A percentile compares a stretch with the other conserved stretches of the same genome.
phyloP scores from a whole-genome alignment of 2,329 filamentous ascomycete species.

The Hirsutella thompsonii region DNA sequence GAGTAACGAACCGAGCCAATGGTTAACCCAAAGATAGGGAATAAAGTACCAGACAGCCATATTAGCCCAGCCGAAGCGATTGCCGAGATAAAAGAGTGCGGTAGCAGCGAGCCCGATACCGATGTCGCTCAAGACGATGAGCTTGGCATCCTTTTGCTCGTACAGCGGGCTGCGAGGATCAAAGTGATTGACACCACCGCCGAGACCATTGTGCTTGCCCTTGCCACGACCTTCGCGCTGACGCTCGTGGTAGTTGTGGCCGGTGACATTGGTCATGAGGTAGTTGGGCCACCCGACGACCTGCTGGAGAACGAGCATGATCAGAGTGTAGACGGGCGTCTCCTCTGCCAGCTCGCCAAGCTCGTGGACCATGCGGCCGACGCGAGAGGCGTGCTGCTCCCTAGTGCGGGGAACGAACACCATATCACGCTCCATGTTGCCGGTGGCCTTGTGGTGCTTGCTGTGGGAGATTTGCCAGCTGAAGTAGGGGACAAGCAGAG shows the following conservation, averaged over 20 bases:
- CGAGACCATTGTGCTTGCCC: constrained; percentile 77
- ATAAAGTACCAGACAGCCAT: constrained; percentile 88
- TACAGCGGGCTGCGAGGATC: constrained; percentile 77
- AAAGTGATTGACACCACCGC: constrained; percentile 89
- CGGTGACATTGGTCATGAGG: constrained; percentile 81
- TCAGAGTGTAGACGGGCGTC: constrained; percentile 71
- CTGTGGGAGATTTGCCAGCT: constrained; percentile 99
- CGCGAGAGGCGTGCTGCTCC: constrained; percentile 61
- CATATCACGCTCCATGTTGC: constrained; percentile 96
- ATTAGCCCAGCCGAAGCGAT: constrained; percentile 73
- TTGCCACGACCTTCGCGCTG: constrained; percentile 88
- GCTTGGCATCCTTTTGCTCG: constrained; percentile 78
- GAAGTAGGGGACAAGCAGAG: constrained; percentile 90
- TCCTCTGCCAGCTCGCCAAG: constrained; percentile 85
- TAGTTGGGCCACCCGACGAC: constrained; percentile 89
- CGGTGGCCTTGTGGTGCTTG: constrained; percentile 99
- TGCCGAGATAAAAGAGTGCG: constrained; percentile 55
- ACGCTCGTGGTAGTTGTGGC: constrained; percentile 86
- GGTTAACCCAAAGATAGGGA: constrained; percentile 96
- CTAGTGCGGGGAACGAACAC: constrained; percentile 94
- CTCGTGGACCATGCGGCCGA: constrained; percentile 68
- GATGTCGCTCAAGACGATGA: constrained; percentile 77
- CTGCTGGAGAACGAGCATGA: constrained; percentile 71
- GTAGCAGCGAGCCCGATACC: constrained; percentile 54
- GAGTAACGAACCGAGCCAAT: constrained; percentile 77